Conservation (phyloP, 371 early-diverging fungal species). For the Batkoa obscura region DNA sequence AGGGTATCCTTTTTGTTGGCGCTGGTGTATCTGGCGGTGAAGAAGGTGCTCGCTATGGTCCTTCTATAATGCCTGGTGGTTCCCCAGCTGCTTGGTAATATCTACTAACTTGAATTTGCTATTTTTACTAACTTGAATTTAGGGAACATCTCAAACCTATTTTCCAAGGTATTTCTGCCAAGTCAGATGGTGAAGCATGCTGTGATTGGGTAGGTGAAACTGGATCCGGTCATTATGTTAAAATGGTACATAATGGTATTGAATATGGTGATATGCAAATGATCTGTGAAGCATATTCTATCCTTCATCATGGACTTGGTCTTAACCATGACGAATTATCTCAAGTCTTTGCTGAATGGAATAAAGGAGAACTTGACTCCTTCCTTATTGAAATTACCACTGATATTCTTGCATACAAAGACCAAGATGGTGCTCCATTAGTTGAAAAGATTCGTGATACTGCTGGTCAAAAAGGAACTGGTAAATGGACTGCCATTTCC, state of each 20-base stretch:
- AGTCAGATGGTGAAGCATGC: conserved; percentile 76
- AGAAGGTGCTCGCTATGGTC: conserved; percentile 97
- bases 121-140: not conserved
- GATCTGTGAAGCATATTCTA: conserved; percentile 90
- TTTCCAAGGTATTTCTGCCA: conserved; percentile 90
- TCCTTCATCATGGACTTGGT: conserved; percentile 71
- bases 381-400: conserved; percentile 93
- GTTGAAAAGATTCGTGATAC: conserved; percentile 93
- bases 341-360: conserved; percentile 79
- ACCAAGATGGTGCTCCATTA: conserved; percentile 61
- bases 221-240: conserved; percentile 98
- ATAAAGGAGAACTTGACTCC: conserved; percentile 86
- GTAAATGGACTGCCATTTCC: conserved; percentile 94
- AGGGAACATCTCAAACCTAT: conserved; percentile 76
- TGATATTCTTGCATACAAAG: conserved; percentile 83
- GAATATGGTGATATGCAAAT: conserved; percentile 99
- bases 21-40: conserved; percentile 99
- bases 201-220: conserved; percentile 98
- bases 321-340: conserved; percentile 72
- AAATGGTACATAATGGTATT: conserved; percentile 99
- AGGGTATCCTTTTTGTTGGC: conserved; percentile 89
- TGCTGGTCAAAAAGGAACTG: conserved; percentile 98
- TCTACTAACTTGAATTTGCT: not conserved
- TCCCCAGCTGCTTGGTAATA: conserved; percentile 69
- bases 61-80: conserved; percentile 98